Evolutionary conservation across 129 eudicot genomes (phyloP).

Genomic region (Scalesia atractyloides): DNA sequence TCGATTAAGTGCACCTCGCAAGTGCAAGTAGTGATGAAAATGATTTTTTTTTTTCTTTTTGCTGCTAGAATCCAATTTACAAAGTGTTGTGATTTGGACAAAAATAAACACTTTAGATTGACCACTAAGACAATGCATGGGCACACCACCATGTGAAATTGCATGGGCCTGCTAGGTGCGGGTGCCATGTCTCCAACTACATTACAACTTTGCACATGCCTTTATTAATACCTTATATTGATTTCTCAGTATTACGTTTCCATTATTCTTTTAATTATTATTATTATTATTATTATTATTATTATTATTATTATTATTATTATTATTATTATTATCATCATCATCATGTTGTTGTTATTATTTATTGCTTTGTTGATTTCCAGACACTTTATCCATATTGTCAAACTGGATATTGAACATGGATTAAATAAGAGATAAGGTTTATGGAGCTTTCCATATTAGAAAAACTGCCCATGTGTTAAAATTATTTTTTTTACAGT

Average conservation of each 20-base stretch:
- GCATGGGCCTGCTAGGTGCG: conserved; percentile 27
- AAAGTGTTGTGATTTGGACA: not conserved
- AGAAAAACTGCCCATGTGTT: too few species aligned
- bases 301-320: not conserved
- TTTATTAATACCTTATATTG: conserved; percentile 17
- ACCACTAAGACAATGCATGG: conserved; percentile 11
- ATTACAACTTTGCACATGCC: conserved; percentile 37
- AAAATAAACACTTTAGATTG: conserved; percentile 14
- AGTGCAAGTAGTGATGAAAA: not conserved
- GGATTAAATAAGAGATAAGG: too few species aligned
- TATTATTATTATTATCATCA: not conserved
- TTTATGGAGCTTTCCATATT: too few species aligned
- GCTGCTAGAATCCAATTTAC: not conserved
- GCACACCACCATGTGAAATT: conserved; percentile 40
- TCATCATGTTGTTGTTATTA: not conserved
- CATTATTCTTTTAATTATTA: not conserved
- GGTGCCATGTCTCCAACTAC: conserved; percentile 30
- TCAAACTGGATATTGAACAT: too few species aligned
- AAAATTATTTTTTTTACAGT: too few species aligned
- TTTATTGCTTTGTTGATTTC: not conserved
- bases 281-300: conserved; percentile 1
- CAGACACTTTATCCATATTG: not conserved
- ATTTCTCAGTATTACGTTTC: not conserved
- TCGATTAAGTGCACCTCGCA: not conserved
- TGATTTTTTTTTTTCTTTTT: not conserved